Conservation (phyloP, 306 rosid species). For the Dalbergia cultrata region DNA sequence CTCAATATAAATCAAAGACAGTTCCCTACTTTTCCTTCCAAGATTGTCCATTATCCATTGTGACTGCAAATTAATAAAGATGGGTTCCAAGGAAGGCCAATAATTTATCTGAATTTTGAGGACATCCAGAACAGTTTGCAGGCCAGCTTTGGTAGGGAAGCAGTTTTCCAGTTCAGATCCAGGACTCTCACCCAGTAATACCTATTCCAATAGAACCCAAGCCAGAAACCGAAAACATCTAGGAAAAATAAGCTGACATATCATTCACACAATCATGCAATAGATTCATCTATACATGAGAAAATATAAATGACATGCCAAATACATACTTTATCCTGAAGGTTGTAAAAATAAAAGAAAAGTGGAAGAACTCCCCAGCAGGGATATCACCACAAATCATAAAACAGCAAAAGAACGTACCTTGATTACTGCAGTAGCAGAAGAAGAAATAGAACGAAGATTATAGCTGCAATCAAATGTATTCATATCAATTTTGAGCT, state of each 20-base stretch:
- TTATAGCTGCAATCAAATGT: constrained; percentile 78
- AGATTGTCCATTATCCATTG: constrained; percentile 55
- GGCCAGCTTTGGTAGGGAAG: constrained; percentile 77
- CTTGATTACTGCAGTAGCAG: constrained; percentile 92
- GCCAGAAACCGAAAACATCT: constrained; percentile 40
- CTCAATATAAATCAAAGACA: constrained; percentile 39
- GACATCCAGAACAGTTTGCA: constrained; percentile 79
- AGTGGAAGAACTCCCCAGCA: constrained; percentile 27
- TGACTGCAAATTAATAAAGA: constrained; percentile 65
- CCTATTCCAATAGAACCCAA: constrained; percentile 57
- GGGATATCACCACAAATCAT: constrained; percentile 16
- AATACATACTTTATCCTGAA: neutral
- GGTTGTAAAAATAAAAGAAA: neutral
- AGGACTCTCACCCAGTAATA: constrained; percentile 77
- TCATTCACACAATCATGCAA: constrained; percentile 12
- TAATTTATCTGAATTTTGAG: constrained; percentile 78
- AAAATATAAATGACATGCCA: constrained; percentile 20
- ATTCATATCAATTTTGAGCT: constrained; percentile 42
- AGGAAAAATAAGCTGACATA: constrained; percentile 29
- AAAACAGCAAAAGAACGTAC: constrained; percentile 54
- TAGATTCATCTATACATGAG: constrained; percentile 28
- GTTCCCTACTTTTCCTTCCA: constrained; percentile 68
- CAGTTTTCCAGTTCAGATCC: constrained; percentile 55
- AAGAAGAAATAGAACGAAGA: constrained; percentile 95
- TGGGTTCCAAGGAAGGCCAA: constrained; percentile 78